Conservation (phyloP, 1,284 basidiomycete genomes). For the Moesziomyces globuligerus region DNA sequence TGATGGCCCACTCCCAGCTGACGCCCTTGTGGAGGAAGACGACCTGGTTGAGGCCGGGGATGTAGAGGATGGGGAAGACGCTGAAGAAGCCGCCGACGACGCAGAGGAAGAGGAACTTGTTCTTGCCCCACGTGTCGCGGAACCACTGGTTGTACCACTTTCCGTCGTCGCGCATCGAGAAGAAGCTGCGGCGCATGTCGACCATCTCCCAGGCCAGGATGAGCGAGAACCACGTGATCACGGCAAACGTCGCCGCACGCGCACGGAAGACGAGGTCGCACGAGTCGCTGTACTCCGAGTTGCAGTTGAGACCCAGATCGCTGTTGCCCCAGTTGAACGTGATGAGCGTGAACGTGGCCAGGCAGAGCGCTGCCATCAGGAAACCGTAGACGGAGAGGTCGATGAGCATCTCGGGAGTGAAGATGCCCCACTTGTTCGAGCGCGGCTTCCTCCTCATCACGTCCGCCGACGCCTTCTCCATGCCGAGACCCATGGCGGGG, state of each 20-base stretch:
- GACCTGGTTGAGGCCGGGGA: constrained; percentile 67
- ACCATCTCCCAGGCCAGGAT: constrained; percentile 68
- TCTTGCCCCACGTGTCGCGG: constrained; percentile 58
- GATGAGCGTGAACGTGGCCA: constrained; percentile 66
- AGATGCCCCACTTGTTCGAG: constrained; percentile 64
- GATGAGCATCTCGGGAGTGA: constrained; percentile 63
- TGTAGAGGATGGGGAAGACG: constrained; percentile 72
- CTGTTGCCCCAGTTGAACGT: constrained; percentile 58
- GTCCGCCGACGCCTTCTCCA: constrained; percentile 73
- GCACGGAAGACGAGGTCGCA: constrained; percentile 67
- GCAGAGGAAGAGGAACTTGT: constrained; percentile 63
- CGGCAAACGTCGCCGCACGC: constrained; percentile 65
- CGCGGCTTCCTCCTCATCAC: constrained; percentile 73
- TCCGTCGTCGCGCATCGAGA: constrained; percentile 56
- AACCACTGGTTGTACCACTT: constrained; percentile 59
- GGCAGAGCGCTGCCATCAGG: constrained; percentile 73
- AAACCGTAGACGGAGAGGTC: constrained; percentile 76
- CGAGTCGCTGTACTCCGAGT: constrained; percentile 52
- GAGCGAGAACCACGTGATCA: constrained; percentile 65
- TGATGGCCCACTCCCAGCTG: constrained; percentile 67
- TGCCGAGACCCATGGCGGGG: constrained; percentile 68
- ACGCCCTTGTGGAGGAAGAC: constrained; percentile 65
- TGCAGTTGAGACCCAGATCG: constrained; percentile 63
- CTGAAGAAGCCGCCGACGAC: constrained; percentile 69
- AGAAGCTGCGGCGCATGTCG: constrained; percentile 65